Conservation (phyloP, 2,329 filamentous ascomycete genomes). For the Ceratocystis huliohia region DNA sequence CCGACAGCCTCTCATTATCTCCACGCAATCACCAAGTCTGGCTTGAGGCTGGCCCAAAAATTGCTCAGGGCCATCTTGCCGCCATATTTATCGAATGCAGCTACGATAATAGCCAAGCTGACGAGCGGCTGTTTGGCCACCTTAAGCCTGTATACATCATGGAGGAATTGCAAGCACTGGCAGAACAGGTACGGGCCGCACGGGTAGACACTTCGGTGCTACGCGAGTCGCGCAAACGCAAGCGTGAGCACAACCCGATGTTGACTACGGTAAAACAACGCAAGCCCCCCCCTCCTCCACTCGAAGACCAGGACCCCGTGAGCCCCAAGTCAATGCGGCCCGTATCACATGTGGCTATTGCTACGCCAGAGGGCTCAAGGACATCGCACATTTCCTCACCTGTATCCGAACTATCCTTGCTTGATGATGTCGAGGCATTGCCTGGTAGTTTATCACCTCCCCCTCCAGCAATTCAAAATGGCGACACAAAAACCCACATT, state of each 20-base stretch:
- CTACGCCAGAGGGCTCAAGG: constrained; percentile 19
- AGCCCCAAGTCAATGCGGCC: constrained; percentile 39
- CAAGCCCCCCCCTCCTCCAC: constrained; percentile 19
- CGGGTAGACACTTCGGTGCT: constrained; percentile 27
- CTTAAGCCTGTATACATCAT: constrained; percentile 72
- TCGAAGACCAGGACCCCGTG: constrained; percentile 33
- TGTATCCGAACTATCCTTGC: not conserved
- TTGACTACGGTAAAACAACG: constrained; percentile 22
- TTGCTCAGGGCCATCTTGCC: constrained; percentile 55
- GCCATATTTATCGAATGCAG: constrained; percentile 95
- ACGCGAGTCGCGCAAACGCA: constrained; percentile 47
- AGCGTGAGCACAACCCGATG: constrained; percentile 34
- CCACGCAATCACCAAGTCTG: constrained; percentile 76
- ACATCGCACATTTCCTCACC: constrained; percentile 17
- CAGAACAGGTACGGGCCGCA: constrained; percentile 51
- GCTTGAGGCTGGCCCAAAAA: constrained; percentile 77
- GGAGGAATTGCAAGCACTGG: constrained; percentile 62
- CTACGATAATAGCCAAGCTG: constrained; percentile 67
- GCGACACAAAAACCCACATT: constrained; percentile 22
- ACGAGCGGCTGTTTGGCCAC: constrained; percentile 76
- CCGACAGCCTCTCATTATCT: constrained; percentile 69
- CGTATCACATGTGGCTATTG: constrained; percentile 17
- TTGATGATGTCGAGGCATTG: constrained; percentile 19
- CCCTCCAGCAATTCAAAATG: constrained; percentile 36
- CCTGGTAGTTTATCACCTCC: constrained; percentile 34